Evolutionary conservation across 805 yeast genomes (phyloP).

Genomic region (Nakazawaea wyomingensis): DNA sequence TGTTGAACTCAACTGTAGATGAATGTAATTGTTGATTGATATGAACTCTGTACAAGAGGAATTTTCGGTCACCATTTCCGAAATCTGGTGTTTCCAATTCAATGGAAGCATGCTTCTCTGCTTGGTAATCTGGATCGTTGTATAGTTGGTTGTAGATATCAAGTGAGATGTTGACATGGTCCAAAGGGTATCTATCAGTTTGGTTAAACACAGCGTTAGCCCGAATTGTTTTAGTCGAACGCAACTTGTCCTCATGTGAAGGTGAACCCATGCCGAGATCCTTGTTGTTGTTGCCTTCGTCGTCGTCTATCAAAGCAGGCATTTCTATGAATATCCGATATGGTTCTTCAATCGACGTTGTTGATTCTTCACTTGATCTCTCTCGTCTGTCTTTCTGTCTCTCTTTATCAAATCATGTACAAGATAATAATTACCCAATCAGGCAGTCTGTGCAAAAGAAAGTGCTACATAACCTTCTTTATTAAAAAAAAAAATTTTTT

Average conservation of each 20-base stretch:
- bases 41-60: slow-evolving; percentile 31
- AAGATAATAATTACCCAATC: neutral
- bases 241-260: too few species aligned
- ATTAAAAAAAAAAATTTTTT: neutral
- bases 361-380: too few species aligned
- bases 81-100: slow-evolving; percentile 20
- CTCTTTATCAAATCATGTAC: neutral
- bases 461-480: slow-evolving; percentile 5
- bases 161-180: slow-evolving; percentile 7
- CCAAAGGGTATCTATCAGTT: neutral
- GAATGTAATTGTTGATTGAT: slow-evolving; percentile 20
- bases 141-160: slow-evolving; percentile 5
- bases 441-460: neutral
- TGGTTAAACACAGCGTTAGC: slow-evolving; percentile 16
- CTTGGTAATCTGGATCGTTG: neutral
- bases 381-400: neutral
- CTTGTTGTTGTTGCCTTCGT: too few species aligned
- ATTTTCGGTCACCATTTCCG: slow-evolving; percentile 21
- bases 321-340: too few species aligned
- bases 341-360: too few species aligned
- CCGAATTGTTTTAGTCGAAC: neutral
- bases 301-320: slow-evolving; percentile 3
- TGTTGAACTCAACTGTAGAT: slow-evolving; percentile 33
- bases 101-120: slow-evolving; percentile 16
- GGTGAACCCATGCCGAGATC: too few species aligned